phyloP scores from a whole-genome alignment of 2,329 filamentous ascomycete genomes.

The Aureobasidium sp. region DNA sequence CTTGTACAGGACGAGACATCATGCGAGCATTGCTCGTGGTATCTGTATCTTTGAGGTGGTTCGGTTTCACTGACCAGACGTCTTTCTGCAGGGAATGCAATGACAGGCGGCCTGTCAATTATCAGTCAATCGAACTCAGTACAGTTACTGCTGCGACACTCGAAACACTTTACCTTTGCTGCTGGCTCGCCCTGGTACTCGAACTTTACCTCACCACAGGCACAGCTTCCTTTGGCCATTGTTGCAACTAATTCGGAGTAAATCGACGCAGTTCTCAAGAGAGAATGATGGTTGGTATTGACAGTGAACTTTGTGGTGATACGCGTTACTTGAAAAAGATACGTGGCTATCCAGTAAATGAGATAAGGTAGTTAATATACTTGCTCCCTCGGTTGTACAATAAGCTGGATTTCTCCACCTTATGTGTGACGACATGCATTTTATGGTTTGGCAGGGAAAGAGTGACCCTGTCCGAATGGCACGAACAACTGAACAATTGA shows the following conservation, averaged over 20 bases:
- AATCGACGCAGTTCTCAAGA: neutral
- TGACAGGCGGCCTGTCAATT: conserved; percentile 23
- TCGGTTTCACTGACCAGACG: conserved; percentile 18
- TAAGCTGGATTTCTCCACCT: neutral
- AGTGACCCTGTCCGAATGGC: neutral
- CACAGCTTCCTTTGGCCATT: conserved; percentile 27
- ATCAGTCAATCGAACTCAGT: neutral
- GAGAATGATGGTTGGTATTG: too few species aligned
- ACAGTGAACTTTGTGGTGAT: neutral
- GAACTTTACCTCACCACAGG: conserved; percentile 32
- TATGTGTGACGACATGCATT: neutral
- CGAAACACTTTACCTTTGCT: conserved; percentile 20
- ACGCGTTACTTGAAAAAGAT: neutral
- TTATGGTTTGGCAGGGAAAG: neutral
- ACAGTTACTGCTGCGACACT: neutral
- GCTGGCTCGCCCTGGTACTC: conserved; percentile 28
- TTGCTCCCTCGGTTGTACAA: neutral
- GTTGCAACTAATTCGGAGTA: conserved; percentile 10
- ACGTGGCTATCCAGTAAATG: neutral
- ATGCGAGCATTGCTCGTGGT: neutral
- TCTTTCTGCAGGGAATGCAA: conserved; percentile 29
- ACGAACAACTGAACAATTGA: neutral
- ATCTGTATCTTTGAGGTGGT: neutral
- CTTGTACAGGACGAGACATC: neutral
- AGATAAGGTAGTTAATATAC: neutral